phyloP scores from a whole-genome alignment of 176 grass and related monocot species.

The Carex myosuroides region DNA sequence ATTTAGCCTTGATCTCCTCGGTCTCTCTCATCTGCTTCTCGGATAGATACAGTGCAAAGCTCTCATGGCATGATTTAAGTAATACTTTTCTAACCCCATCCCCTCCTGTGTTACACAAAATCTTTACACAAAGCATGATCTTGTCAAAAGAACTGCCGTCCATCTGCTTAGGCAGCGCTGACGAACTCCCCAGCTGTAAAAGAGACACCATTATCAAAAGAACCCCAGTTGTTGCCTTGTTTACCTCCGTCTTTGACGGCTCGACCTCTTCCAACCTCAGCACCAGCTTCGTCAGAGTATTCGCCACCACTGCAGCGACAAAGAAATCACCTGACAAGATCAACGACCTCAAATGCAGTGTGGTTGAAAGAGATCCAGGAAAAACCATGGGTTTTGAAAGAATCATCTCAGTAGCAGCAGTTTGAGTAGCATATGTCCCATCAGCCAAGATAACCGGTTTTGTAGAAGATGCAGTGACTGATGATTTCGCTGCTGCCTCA shows the following conservation, averaged over 20 bases:
- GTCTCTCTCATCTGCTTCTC: conserved; percentile 66
- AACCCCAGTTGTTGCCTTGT: conserved; percentile 40
- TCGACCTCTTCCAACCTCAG: conserved; percentile 64
- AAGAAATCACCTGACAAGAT: conserved; percentile 71
- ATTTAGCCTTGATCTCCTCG: conserved; percentile 57
- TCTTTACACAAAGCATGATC: conserved; percentile 44
- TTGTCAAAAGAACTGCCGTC: conserved; percentile 48
- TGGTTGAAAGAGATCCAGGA: conserved; percentile 19
- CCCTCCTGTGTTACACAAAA: conserved; percentile 35
- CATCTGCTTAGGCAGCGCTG: conserved; percentile 48
- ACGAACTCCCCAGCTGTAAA: conserved; percentile 44
- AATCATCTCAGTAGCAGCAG: conserved; percentile 19
- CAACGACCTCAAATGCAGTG: conserved; percentile 45
- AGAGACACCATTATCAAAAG: conserved; percentile 53
- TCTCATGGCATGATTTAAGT: conserved; percentile 44
- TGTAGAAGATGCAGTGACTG: conserved; percentile 32
- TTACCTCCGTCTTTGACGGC: conserved; percentile 41
- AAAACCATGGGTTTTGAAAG: not conserved
- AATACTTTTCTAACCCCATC: conserved; percentile 49
- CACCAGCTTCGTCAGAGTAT: conserved; percentile 54
- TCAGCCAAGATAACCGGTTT: conserved; percentile 28
- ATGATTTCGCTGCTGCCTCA: conserved; percentile 24
- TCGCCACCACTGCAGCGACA: conserved; percentile 32
- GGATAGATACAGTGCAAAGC: conserved; percentile 50
- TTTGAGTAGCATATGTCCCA: conserved; percentile 30